Evolutionary conservation across 2,329 filamentous ascomycete genomes (phyloP).

Genomic region (Drechslerella stenobrocha): DNA sequence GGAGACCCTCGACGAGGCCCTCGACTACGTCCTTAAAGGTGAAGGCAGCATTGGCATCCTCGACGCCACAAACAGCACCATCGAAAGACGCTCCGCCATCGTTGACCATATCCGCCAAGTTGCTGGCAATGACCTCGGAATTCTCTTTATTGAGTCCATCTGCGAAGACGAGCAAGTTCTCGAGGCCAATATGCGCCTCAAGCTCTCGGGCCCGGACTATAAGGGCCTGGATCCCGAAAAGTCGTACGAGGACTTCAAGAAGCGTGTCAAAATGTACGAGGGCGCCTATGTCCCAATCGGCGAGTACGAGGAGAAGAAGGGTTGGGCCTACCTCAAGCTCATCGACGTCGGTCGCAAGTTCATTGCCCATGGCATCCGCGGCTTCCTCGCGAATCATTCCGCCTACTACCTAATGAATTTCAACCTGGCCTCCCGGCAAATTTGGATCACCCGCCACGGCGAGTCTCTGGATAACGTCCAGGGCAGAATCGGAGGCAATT

Average conservation of each 20-base stretch:
- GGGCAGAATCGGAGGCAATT: constrained; percentile 89
- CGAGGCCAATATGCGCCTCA: constrained; percentile 95
- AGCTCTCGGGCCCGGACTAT: constrained; percentile 94
- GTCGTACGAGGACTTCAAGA: constrained; percentile 87
- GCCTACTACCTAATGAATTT: constrained; percentile 96
- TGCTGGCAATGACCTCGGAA: constrained; percentile 81
- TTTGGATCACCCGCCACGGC: constrained; percentile 92
- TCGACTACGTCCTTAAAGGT: constrained; percentile 81
- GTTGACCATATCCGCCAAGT: constrained; percentile 79
- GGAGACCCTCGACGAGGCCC: constrained; percentile 85
- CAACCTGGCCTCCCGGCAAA: constrained; percentile 90
- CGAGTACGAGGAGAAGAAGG: constrained; percentile 83
- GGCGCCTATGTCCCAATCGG: constrained; percentile 91
- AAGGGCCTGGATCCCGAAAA: constrained; percentile 85
- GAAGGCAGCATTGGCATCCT: constrained; percentile 91
- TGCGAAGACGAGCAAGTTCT: constrained; percentile 82
- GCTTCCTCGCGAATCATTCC: constrained; percentile 88
- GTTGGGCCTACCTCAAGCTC: constrained; percentile 94
- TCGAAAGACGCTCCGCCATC: constrained; percentile 78
- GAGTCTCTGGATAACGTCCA: constrained; percentile 84
- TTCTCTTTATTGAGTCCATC: constrained; percentile 92
- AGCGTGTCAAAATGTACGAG: constrained; percentile 88
- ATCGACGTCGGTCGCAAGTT: constrained; percentile 96
- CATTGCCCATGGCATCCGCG: constrained; percentile 83
- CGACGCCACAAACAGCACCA: constrained; percentile 95